phyloP scores from a whole-genome alignment of 148 eudicot genomes.

The Nepenthes mirabilis region DNA sequence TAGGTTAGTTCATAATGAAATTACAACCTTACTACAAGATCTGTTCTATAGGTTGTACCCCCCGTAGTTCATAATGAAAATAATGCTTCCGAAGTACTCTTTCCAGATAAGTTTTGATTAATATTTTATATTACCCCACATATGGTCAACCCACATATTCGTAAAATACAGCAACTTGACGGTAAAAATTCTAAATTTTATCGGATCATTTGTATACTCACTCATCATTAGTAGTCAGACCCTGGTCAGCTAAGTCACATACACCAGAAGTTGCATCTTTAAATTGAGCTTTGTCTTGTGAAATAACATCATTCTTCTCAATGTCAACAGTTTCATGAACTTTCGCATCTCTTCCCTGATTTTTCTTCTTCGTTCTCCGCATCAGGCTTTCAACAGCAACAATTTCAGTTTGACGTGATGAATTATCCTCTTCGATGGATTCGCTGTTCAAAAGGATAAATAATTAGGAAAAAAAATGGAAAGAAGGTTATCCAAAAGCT shows the following conservation, averaged over 20 bases:
- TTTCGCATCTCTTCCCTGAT: constrained; percentile 17
- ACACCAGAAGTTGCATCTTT: constrained; percentile 16
- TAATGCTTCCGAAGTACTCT: too few species aligned
- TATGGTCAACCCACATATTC: too few species aligned
- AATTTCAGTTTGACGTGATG: constrained; percentile 9
- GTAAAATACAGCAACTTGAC: too few species aligned
- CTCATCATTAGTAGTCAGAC: constrained; percentile 6
- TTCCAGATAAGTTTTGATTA: too few species aligned
- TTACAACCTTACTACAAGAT: too few species aligned
- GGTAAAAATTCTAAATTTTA: too few species aligned
- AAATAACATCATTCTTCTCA: constrained; percentile 3
- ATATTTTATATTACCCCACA: too few species aligned
- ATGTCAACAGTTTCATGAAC: constrained; percentile 9
- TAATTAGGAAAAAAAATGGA: too few species aligned
- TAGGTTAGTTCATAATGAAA: too few species aligned
- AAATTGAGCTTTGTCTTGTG: constrained; percentile 14
- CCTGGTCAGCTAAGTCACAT: background rate
- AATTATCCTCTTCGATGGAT: constrained; percentile 5
- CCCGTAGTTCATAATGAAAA: too few species aligned
- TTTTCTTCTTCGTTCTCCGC: constrained; percentile 39
- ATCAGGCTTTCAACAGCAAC: constrained; percentile 24
- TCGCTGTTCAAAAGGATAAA: constrained; percentile 9
- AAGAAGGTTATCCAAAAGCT: too few species aligned
- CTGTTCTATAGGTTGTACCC: too few species aligned
- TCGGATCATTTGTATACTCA: background rate